A percentile compares a stretch with the other conserved stretches of the same genome.
Conservation (phyloP, 371 early-diverging fungal genomes). For the Apophysomyces variabilis region DNA sequence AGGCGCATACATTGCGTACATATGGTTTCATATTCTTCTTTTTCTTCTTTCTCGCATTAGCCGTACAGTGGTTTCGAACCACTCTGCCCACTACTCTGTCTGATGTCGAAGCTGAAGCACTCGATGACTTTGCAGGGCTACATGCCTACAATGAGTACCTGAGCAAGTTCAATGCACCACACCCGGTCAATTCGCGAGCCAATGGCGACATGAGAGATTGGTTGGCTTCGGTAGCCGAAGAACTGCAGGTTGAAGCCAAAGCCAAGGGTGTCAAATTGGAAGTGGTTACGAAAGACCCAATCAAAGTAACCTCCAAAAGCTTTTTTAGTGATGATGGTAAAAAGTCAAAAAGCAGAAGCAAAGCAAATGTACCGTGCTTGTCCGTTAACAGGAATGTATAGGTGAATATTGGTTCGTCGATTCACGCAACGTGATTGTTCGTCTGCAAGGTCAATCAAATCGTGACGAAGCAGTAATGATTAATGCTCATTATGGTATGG, state of each 20-base stretch:
- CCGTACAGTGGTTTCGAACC: conserved; percentile 25
- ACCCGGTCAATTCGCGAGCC: conserved; percentile 59
- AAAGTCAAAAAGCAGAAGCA: neutral
- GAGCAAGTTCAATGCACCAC: conserved; percentile 54
- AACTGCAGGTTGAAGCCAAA: conserved; percentile 46
- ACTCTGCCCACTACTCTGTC: conserved; percentile 45
- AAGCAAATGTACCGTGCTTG: neutral
- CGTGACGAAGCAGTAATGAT: conserved; percentile 52
- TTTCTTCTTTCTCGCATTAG: conserved; percentile 20
- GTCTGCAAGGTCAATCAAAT: conserved; percentile 45
- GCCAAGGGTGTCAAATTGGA: conserved; percentile 43
- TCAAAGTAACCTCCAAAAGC: conserved; percentile 26
- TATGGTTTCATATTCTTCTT: conserved; percentile 24
- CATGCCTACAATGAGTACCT: conserved; percentile 60
- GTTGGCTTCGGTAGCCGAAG: conserved; percentile 34
- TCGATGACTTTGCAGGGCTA: conserved; percentile 49
- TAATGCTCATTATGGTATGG: conserved; percentile 63
- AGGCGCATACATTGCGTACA: neutral
- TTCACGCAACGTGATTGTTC: conserved; percentile 56
- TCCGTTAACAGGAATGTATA: conserved; percentile 7
- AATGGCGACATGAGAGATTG: conserved; percentile 39
- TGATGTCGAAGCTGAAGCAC: conserved; percentile 31
- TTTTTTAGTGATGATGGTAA: conserved; percentile 43
- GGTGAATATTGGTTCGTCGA: conserved; percentile 52
- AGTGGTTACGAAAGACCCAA: conserved; percentile 43